phyloP scores from a whole-genome alignment of 1,284 basidiomycete species.

The Caloboletus firmus region DNA sequence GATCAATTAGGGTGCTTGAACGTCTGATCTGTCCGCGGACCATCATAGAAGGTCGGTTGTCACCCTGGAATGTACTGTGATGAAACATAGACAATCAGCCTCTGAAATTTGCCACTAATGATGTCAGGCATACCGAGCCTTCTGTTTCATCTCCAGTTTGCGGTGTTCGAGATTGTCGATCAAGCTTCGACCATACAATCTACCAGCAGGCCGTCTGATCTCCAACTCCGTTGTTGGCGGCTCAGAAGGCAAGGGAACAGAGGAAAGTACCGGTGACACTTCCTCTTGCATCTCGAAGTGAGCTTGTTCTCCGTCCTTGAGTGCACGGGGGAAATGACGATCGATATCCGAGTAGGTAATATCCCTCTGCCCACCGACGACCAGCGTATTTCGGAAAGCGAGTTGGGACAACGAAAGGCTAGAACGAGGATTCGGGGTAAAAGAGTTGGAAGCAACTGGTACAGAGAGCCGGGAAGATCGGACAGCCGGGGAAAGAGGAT shows the following conservation, averaged over 20 bases:
- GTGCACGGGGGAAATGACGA: constrained; percentile 58
- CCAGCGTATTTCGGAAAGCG: constrained; percentile 74
- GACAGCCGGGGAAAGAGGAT: constrained; percentile 65
- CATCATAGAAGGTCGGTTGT: constrained; percentile 85
- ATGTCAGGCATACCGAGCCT: constrained; percentile 56
- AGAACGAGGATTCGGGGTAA: constrained; percentile 74
- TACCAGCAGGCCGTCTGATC: constrained; percentile 61
- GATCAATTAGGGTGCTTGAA: constrained; percentile 71
- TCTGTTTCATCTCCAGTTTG: constrained; percentile 72
- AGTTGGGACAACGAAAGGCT: constrained; percentile 74
- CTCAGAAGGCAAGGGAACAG: constrained; percentile 37
- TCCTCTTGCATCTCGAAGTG: constrained; percentile 46
- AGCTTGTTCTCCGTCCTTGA: constrained; percentile 70
- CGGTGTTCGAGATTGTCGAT: constrained; percentile 78
- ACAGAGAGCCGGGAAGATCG: constrained; percentile 49
- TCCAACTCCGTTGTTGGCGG: constrained; percentile 28
- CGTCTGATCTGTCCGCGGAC: constrained; percentile 54
- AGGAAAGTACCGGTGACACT: constrained; percentile 38
- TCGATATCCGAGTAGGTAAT: constrained; percentile 62
- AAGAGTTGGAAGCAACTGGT: constrained; percentile 62
- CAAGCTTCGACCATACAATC: constrained; percentile 74
- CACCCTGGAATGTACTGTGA: constrained; percentile 66
- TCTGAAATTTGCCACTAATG: constrained; percentile 9
- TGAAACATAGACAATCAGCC: constrained; percentile 6
- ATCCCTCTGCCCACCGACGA: constrained; percentile 64